These are phyloP conservation scores for Trametes elegans DNA, from an alignment of 768 basidiomycete species.

Conservation along the genomic window DNA sequence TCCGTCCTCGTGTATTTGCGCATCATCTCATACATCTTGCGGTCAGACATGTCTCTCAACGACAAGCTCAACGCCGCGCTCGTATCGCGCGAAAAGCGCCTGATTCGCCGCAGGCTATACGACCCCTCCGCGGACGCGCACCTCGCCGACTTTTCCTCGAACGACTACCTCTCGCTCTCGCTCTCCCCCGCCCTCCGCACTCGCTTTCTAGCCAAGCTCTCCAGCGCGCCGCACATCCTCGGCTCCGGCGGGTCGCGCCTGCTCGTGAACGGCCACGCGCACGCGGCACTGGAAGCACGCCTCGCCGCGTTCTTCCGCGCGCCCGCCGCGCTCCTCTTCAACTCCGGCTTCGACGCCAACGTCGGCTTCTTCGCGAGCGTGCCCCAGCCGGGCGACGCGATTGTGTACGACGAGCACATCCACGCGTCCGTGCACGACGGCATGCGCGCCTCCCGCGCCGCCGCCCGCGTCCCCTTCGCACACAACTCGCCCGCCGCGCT, in stretches of 20 bases:
- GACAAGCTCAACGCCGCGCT: slow-evolving; percentile 52
- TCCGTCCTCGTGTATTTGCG: not conserved
- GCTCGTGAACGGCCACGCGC: slow-evolving; percentile 72
- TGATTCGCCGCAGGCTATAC: slow-evolving; percentile 70
- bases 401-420: slow-evolving; percentile 84
- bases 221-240: slow-evolving; percentile 53
- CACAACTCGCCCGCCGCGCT: slow-evolving; percentile 71
- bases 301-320: slow-evolving; percentile 60
- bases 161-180: slow-evolving; percentile 89
- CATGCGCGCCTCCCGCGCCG: slow-evolving; percentile 56
- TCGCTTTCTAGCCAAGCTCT: slow-evolving; percentile 56
- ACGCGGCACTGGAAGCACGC: slow-evolving; percentile 69
- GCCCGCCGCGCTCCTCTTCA: slow-evolving; percentile 77
- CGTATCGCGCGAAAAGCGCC: slow-evolving; percentile 59
- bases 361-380: slow-evolving; percentile 80
- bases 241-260: slow-evolving; percentile 89
- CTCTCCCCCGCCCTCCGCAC: slow-evolving; percentile 53
- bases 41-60: slow-evolving; percentile 33
- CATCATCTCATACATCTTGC: not conserved
- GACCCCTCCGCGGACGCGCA: slow-evolving; percentile 44
- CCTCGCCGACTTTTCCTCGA: slow-evolving; percentile 75
- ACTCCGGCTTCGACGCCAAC: slow-evolving; percentile 93
- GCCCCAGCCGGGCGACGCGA: slow-evolving; percentile 72
- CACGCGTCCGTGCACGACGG: slow-evolving; percentile 94
- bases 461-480: slow-evolving; percentile 48